Evolutionary conservation across 331 rosid species (phyloP).

Genomic region (Quercus tomentella): DNA sequence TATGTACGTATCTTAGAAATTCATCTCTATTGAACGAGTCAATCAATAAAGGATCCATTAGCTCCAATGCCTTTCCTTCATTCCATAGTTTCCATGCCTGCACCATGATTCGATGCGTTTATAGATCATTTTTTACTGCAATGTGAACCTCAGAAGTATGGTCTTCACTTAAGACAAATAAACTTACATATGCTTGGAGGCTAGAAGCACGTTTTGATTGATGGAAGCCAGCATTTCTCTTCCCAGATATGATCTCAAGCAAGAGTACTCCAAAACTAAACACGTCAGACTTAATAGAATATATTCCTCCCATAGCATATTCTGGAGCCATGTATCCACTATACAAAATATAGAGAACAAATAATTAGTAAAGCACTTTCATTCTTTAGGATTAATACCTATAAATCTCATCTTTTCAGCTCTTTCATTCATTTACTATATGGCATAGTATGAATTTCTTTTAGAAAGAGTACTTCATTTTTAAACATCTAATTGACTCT

Average conservation of each 20-base stretch:
- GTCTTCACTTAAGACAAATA: background rate
- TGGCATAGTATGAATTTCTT: too few species aligned
- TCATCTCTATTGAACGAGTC: conserved; percentile 27
- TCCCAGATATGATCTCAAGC: conserved; percentile 51
- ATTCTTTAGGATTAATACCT: too few species aligned
- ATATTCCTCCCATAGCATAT: conserved; percentile 55
- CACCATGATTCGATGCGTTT: conserved; percentile 1
- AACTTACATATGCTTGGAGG: conserved; percentile 40
- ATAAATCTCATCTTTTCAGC: too few species aligned
- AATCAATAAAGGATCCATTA: conserved; percentile 35
- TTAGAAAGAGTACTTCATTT: too few species aligned
- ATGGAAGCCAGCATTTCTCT: conserved; percentile 33
- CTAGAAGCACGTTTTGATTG: conserved; percentile 20
- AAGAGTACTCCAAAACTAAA: conserved; percentile 49
- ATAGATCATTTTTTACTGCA: background rate
- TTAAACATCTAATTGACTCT: too few species aligned
- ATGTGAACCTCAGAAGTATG: background rate
- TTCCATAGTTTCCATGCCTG: conserved; percentile 62
- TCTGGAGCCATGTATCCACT: conserved; percentile 81
- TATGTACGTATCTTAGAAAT: conserved; percentile 44
- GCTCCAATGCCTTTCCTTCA: conserved; percentile 40
- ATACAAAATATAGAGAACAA: background rate
- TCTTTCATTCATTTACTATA: too few species aligned
- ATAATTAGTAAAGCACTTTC: background rate
- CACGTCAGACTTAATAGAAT: conserved; percentile 51